Evolutionary conservation across 2,329 filamentous ascomycete species (phyloP), one percentile per base, ranked within the genome.

Genomic region (Cryphonectria naterciae): DNA sequence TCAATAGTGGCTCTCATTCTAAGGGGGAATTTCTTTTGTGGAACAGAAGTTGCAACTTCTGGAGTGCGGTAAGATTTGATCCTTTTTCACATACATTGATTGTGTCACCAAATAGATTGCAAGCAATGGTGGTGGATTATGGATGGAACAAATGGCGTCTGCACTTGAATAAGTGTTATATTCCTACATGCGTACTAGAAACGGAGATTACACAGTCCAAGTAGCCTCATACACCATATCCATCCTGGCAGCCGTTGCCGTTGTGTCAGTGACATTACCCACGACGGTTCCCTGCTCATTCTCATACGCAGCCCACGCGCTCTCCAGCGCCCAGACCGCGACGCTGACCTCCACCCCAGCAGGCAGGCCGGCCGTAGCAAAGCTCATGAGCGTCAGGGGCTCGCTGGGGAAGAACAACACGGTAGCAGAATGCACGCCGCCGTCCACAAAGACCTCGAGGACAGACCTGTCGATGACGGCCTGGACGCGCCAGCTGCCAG

Each of bases 401-500:
- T 80, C 76, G 2, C 80, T 79, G 0, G 87, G 83, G 76, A 84
- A 89, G 75, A 88, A 88, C 0, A 83, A 81, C 62, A 83, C 81
- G 2, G 86, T 88, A 0, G 79, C 87, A 43, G 80, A 81, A 65
- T 84, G 82, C 68, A 85, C 79, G 0, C 86, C 87, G 1, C 83
- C 82, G 69, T 87, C 84, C 39, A 88, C 70, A 73, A 88, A 89
- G 2, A 88, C 78, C 75, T 89, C 87, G 10, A 88, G 78, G 37
- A 89, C 84, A 17, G 81, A 84, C 6, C 86, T 80, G 75, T 90
- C 88, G 5, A 89, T 80, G 2, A 89, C 80, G 0, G 83, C 84
- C 65, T 83, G 82, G 46, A 89, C 25, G 8, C 73, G 69, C 74
- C 75, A 75, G 1, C 68, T 70, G 3, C 72, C 74, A 0, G 73